Base-by-base conservation (phyloP, 805 yeast genomes). In the Hanseniaspora vineae region DNA sequence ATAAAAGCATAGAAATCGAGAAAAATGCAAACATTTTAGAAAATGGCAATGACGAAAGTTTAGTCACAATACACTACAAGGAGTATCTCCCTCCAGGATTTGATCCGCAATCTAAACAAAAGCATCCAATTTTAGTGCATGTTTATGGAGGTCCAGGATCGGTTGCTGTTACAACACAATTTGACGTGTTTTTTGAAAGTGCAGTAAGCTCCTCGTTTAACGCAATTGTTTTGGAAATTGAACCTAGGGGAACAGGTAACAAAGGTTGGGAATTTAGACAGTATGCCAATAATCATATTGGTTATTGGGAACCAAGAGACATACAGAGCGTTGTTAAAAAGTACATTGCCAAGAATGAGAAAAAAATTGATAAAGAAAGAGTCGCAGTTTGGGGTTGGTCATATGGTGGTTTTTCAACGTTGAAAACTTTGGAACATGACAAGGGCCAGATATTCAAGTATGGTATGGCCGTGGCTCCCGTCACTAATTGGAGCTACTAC, bases 341-440 rank as follows among this genome's bases (percentile, higher is more conserved):
- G 35, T 79, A 77, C 58, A 71, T 83, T 6, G 50, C 64, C 19
- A 63, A 62, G 1, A 60, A 69, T 23, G 49, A 60, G 29, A 50
- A 47, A 0, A 72, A 72, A 50, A 70, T 84, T 17, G 81, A 83
- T 57, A 54, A 55, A 2, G 67, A 71, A 1, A 68, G 68, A 49
- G 76, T 81, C 3, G 85, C 87, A 0, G 72, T 84, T 37, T 84
- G 92, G 89, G 95, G 95, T 14, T 84, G 92, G 89, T 81, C 89
- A 0, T 84, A 83, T 61, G 95, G 95, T 48, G 95, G 90, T 0
- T 84, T 80, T 58, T 70, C 81, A 9, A 80, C 90, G 0, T 64
- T 84, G 46, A 84, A 84, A 59, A 81, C 89, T 0, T 59, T 84
- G 33, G 94, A 84, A 60, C 70, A 67, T 44, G 94, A 84, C 58